Evolutionary conservation across 2,329 filamentous ascomycete genomes (phyloP).

Genomic region (Rasamsonia emersonii): DNA sequence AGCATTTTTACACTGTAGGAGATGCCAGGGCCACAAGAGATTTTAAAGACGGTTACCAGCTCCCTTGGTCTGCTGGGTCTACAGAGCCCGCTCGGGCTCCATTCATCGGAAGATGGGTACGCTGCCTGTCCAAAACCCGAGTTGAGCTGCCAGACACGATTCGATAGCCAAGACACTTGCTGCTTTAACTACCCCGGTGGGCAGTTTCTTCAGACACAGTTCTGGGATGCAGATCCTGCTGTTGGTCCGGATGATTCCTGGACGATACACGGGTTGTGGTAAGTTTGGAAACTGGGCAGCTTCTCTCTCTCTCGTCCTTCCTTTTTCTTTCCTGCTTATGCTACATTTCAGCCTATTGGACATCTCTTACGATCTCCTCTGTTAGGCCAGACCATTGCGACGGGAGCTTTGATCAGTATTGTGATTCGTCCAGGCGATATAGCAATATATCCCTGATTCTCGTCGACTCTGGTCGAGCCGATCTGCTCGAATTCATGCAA

Average conservation of each 20-base stretch:
- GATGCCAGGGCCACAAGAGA: constrained; percentile 27
- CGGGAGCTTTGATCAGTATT: constrained; percentile 59
- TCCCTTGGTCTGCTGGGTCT: constrained; percentile 21
- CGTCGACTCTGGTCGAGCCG: constrained; percentile 43
- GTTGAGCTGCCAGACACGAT: constrained; percentile 57
- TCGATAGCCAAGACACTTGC: constrained; percentile 55
- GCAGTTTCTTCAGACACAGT: constrained; percentile 64
- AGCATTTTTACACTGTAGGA: too few relatives aligned
- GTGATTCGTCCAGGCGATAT: constrained; percentile 54
- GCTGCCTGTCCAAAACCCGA: constrained; percentile 27
- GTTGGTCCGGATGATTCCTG: constrained; percentile 61
- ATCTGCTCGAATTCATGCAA: constrained; percentile 58
- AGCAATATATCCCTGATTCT: constrained; percentile 59
- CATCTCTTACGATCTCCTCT: too few relatives aligned
- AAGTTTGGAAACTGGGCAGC: constrained; percentile 14
- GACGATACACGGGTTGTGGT: constrained; percentile 66
- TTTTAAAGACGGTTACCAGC: constrained; percentile 24
- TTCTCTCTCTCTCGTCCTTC: background rate
- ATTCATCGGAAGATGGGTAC: constrained; percentile 4
- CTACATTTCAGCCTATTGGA: too few relatives aligned
- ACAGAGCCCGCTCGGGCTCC: constrained; percentile 4
- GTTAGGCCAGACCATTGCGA: constrained; percentile 58
- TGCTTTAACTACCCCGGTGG: constrained; percentile 68
- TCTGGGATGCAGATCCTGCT: constrained; percentile 62
- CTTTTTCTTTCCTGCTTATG: background rate